Evolutionary conservation across 1,284 basidiomycete species (phyloP).

Genomic region (Fomes fomentarius): DNA sequence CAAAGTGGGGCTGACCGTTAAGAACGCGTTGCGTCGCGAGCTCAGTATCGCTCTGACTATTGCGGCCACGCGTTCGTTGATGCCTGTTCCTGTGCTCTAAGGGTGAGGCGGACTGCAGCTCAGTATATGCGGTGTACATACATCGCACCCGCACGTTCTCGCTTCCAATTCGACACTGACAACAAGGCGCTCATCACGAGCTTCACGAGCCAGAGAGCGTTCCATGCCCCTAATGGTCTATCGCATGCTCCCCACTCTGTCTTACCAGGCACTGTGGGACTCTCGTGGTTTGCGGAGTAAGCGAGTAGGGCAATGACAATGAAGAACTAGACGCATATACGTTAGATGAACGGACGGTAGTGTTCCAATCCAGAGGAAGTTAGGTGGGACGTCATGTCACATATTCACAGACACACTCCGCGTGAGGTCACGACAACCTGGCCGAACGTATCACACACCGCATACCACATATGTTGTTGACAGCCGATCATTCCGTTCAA

Average conservation of each 20-base stretch:
- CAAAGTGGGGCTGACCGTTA: constrained; percentile 14
- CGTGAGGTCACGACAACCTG: too few relatives aligned
- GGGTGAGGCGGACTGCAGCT: too few relatives aligned
- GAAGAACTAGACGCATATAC: constrained; percentile 28
- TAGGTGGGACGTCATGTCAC: background rate
- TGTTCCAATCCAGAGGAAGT: too few relatives aligned
- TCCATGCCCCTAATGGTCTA: constrained; percentile 72
- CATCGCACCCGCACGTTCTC: constrained; percentile 42
- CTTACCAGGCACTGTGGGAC: constrained; percentile 44
- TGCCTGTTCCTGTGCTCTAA: background rate
- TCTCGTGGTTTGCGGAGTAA: constrained; percentile 51
- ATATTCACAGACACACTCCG: too few relatives aligned
- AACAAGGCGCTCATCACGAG: constrained; percentile 54
- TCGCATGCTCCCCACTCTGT: constrained; percentile 71
- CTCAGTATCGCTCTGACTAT: constrained; percentile 14
- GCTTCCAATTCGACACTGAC: constrained; percentile 62
- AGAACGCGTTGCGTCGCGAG: constrained; percentile 13
- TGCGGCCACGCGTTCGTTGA: constrained; percentile 1
- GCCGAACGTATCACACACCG: too few relatives aligned
- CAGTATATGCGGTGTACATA: background rate
- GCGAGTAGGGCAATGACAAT: constrained; percentile 58
- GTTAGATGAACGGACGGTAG: background rate
- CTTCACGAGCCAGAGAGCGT: constrained; percentile 67
- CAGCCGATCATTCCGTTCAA: too few relatives aligned
- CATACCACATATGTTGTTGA: too few relatives aligned